phyloP scores from a whole-genome alignment of 2,329 filamentous ascomycete genomes.

The Claviceps monticola region DNA sequence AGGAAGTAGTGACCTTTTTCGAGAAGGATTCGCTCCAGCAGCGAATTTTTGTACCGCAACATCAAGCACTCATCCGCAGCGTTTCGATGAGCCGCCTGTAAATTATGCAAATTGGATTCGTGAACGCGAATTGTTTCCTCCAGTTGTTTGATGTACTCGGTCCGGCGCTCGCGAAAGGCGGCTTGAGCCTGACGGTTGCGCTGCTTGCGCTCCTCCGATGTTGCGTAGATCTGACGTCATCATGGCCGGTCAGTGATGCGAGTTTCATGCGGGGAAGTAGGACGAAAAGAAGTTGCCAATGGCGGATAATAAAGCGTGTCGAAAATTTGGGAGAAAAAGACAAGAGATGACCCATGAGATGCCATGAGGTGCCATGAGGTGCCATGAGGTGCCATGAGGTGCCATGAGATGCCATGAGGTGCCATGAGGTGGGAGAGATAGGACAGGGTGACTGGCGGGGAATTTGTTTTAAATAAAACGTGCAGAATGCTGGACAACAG shows the following conservation, averaged over 20 bases:
- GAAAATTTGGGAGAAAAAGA: too few species aligned
- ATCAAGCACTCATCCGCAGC: conserved; percentile 95
- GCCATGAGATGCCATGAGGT: too few species aligned
- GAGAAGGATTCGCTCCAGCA: conserved; percentile 85
- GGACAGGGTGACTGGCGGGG: too few species aligned
- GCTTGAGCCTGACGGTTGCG: conserved; percentile 94
- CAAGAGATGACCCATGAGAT: too few species aligned
- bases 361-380: too few species aligned
- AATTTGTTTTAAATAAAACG: too few species aligned
- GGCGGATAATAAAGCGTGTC: too few species aligned
- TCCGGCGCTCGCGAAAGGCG: conserved; percentile 89
- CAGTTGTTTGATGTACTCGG: conserved; percentile 98
- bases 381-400: too few species aligned
- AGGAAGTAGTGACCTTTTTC: conserved; percentile 67
- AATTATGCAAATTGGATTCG: conserved; percentile 81
- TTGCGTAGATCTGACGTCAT: conserved; percentile 74
- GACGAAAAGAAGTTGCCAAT: not conserved
- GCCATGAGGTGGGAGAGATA: too few species aligned
- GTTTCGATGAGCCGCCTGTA: conserved; percentile 87
- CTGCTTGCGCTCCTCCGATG: conserved; percentile 96
- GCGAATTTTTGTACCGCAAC: conserved; percentile 95
- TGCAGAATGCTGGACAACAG: too few species aligned
- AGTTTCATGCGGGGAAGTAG: not conserved
- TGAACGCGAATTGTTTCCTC: conserved; percentile 96
- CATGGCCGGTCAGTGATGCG: conserved; percentile 4